A percentile compares a stretch with the other conserved stretches of the same genome.
Conservation (phyloP, 2,329 filamentous ascomycete genomes). For the Lachnellula arida region DNA sequence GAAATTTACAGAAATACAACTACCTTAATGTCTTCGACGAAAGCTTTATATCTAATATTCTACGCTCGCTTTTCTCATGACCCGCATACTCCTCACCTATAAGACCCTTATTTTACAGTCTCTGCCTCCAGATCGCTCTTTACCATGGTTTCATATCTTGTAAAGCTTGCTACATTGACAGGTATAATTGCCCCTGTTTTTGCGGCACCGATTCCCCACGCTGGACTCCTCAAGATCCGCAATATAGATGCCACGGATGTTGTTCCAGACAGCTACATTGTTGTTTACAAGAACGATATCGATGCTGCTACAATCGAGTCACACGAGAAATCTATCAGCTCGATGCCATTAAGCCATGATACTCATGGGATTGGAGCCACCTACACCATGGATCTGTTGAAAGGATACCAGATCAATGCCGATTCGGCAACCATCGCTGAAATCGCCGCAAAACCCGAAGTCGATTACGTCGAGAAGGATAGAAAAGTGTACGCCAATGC, state of each 20-base stretch:
- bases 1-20: no score
- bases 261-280: slow-evolving; percentile 56
- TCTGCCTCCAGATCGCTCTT: background rate
- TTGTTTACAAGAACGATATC: slow-evolving; percentile 57
- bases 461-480: slow-evolving; percentile 30
- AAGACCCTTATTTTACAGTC: background rate
- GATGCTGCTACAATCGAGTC: slow-evolving; percentile 44
- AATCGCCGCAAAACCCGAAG: slow-evolving; percentile 28
- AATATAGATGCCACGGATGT: slow-evolving; percentile 46
- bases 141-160: slow-evolving; percentile 26
- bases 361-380: slow-evolving; percentile 23
- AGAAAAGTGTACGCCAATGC: slow-evolving; percentile 30
- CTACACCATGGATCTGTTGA: slow-evolving; percentile 23
- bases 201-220: slow-evolving; percentile 21
- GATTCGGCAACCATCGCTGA: slow-evolving; percentile 25
- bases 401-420: slow-evolving; percentile 27
- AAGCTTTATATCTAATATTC: background rate
- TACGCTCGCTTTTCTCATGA: slow-evolving; percentile 4
- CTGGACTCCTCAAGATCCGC: slow-evolving; percentile 27
- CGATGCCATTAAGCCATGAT: slow-evolving; percentile 52
- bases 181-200: slow-evolving; percentile 24
- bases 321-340: slow-evolving; percentile 45
- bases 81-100: slow-evolving; percentile 1
- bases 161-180: slow-evolving; percentile 26
- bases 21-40: background rate